Percentiles rank a stretch among this genome's conserved stretches.
phyloP scores from a whole-genome alignment of 179 eudicot genomes.

The Heliamphora pulchella region DNA sequence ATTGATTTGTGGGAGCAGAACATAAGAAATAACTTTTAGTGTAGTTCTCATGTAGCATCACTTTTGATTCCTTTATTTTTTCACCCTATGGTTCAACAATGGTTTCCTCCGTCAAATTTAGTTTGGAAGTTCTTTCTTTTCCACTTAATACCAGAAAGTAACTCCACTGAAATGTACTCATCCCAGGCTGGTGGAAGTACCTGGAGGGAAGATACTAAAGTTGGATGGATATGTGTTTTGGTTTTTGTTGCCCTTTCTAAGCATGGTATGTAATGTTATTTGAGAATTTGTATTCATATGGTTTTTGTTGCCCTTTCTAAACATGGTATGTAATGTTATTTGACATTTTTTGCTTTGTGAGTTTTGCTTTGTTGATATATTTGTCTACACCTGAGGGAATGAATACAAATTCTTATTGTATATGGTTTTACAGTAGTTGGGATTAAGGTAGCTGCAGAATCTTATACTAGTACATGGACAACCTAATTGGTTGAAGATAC shows the following conservation, averaged over 20 bases:
- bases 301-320: slow-evolving; percentile 11
- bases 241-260: slow-evolving; percentile 11
- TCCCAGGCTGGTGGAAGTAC: background rate
- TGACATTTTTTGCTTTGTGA: background rate
- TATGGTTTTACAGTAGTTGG: background rate
- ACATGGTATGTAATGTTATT: background rate
- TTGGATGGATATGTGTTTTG: background rate
- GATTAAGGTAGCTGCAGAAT: too few species aligned
- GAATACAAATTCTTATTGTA: slow-evolving; percentile 7
- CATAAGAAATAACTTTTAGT: too few species aligned
- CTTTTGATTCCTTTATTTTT: too few species aligned
- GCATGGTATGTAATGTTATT: background rate
- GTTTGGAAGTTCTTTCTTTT: too few species aligned
- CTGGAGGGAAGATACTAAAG: background rate
- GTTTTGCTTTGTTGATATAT: background rate
- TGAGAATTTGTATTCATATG: background rate
- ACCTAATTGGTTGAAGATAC: too few species aligned
- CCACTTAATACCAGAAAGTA: background rate
- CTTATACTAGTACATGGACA: too few species aligned
- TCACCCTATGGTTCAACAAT: too few species aligned
- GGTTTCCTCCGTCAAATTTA: too few species aligned
- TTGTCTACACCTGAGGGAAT: background rate
- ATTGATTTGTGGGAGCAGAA: too few species aligned
- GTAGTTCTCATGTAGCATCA: too few species aligned
- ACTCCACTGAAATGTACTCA: background rate